phyloP scores from a whole-genome alignment of 2,329 filamentous ascomycete genomes.

The Blumeria graminis region DNA sequence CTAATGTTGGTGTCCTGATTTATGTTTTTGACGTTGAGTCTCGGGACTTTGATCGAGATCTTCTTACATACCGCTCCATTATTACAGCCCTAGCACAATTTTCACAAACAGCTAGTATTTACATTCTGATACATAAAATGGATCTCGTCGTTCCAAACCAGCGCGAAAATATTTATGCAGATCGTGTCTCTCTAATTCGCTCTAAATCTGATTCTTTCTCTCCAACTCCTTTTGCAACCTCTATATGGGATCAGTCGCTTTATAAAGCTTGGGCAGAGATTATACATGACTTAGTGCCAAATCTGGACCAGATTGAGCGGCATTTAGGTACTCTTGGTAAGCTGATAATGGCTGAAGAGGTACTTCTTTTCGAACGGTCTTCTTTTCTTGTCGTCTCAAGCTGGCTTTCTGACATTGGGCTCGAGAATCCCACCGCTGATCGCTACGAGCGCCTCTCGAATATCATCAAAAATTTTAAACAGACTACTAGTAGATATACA shows the following conservation, averaged over 20 bases:
- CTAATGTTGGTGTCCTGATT: conserved; percentile 85
- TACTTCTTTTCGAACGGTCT: conserved; percentile 83
- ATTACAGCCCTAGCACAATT: conserved; percentile 73
- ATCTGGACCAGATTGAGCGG: conserved; percentile 65
- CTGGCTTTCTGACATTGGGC: conserved; percentile 53
- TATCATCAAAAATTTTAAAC: conserved; percentile 97
- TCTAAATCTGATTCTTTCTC: conserved; percentile 51
- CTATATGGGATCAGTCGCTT: conserved; percentile 94
- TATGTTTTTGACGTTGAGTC: conserved; percentile 99
- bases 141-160: conserved; percentile 68
- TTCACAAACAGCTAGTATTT: conserved; percentile 60
- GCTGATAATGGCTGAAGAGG: conserved; percentile 76
- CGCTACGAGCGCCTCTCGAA: conserved; percentile 88
- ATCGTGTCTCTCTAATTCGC: conserved; percentile 54
- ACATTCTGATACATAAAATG: conserved; percentile 97
- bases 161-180: conserved; percentile 62
- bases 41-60: conserved; percentile 76
- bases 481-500: conserved; percentile 51
- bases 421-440: conserved; percentile 68
- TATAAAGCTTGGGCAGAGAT: conserved; percentile 98
- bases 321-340: conserved; percentile 64
- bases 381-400: conserved; percentile 93
- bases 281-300: conserved; percentile 93
- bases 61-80: conserved; percentile 78
- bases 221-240: conserved; percentile 77